Evolutionary conservation across 768 basidiomycete species (phyloP).

Genomic region (Trametes elegans): DNA sequence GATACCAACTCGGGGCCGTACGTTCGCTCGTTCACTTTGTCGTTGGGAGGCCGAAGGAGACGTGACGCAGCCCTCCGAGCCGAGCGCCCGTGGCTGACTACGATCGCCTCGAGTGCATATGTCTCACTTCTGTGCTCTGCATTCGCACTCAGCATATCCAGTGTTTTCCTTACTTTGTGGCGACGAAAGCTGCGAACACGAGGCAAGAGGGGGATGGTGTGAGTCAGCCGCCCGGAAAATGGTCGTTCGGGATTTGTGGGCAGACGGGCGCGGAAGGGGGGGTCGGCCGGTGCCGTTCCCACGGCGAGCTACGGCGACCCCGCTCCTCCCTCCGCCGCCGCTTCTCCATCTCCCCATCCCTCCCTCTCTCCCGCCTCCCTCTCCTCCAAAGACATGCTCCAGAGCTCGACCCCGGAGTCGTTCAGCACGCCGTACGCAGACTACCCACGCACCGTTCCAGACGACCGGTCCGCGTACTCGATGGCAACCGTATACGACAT

Average conservation of each 20-base stretch:
- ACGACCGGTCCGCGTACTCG: constrained; percentile 57
- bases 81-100: no score
- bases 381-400: background rate
- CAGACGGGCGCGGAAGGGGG: background rate
- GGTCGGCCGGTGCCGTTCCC: background rate
- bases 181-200: background rate
- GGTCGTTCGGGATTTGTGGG: background rate
- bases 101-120: no score
- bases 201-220: background rate
- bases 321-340: background rate
- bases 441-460: constrained; percentile 15
- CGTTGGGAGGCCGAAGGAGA: no score
- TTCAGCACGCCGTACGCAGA: constrained; percentile 11
- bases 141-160: no score
- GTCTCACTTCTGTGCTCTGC: no score
- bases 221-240: background rate
- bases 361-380: background rate
- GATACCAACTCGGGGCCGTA: no score
- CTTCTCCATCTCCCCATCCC: background rate
- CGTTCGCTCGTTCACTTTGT: no score
- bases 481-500: constrained; percentile 52
- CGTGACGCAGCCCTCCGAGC: no score
- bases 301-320: background rate
- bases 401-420: background rate
- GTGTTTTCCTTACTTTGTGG: no score